A percentile compares a stretch with the other conserved stretches of the same genome.
phyloP scores from a whole-genome alignment of 2,329 filamentous ascomycete genomes.

The Dactylellina cionopaga region DNA sequence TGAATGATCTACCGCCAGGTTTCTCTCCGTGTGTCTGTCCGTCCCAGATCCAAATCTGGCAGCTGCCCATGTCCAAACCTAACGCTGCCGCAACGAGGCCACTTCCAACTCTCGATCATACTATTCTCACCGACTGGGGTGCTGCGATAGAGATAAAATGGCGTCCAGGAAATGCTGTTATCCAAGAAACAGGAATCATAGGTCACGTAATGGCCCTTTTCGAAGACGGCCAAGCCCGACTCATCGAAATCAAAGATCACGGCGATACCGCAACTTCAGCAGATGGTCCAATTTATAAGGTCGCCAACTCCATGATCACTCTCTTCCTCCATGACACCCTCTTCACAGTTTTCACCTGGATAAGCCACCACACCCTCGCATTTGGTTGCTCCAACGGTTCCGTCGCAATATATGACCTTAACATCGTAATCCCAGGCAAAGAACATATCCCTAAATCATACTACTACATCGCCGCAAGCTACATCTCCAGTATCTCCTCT shows the following conservation, averaged over 20 bases:
- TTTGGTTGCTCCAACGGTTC: conserved; percentile 64
- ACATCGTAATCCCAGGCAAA: conserved; percentile 29
- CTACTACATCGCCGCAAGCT: conserved; percentile 62
- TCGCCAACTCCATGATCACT: conserved; percentile 62
- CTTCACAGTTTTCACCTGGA: conserved; percentile 63
- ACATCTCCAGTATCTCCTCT: conserved; percentile 63
- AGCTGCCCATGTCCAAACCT: conserved; percentile 59
- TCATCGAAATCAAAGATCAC: conserved; percentile 59
- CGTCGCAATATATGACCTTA: conserved; percentile 63
- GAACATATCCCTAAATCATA: conserved; percentile 62
- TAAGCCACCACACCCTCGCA: conserved; percentile 63
- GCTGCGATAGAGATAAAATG: conserved; percentile 63
- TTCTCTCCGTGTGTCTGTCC: conserved; percentile 61
- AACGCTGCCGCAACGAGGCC: conserved; percentile 58
- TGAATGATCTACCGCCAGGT: conserved; percentile 59
- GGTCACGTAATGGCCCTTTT: conserved; percentile 65
- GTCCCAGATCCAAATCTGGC: conserved; percentile 66
- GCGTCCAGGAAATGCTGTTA: conserved; percentile 61
- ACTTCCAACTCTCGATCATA: conserved; percentile 62
- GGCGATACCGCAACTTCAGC: conserved; percentile 57
- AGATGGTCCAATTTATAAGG: conserved; percentile 60
- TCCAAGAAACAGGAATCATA: conserved; percentile 57
- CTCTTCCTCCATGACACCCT: conserved; percentile 35
- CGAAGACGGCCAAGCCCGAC: conserved; percentile 64
- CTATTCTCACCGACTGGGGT: conserved; percentile 65